Conservation (phyloP, 1,284 basidiomycete species). For the Schizopora paradoxa region DNA sequence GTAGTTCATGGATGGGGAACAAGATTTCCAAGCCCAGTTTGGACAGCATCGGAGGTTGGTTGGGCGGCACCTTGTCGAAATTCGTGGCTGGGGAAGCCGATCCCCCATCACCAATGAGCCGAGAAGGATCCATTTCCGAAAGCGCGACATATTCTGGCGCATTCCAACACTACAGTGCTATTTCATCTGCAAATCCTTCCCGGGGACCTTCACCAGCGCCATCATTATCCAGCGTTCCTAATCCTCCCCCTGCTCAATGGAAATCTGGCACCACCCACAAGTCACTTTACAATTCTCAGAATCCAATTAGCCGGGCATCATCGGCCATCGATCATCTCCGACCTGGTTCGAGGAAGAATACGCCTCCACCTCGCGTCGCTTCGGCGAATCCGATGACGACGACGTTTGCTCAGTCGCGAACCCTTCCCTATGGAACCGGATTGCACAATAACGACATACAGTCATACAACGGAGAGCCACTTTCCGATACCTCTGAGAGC, state of each 20-base stretch:
- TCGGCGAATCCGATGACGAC: constrained; percentile 49
- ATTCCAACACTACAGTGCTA: constrained; percentile 92
- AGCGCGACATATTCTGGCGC: constrained; percentile 63
- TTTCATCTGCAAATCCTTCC: constrained; percentile 76
- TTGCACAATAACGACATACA: no score
- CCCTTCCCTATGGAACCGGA: constrained; percentile 35
- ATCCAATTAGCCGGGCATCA: constrained; percentile 61
- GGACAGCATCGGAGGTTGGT: constrained; percentile 88
- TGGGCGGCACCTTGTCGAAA: constrained; percentile 93
- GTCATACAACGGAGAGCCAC: not conserved
- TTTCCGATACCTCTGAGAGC: constrained; percentile 1
- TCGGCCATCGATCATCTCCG: constrained; percentile 72
- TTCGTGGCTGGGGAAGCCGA: constrained; percentile 88
- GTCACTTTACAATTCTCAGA: constrained; percentile 39
- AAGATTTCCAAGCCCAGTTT: constrained; percentile 86
- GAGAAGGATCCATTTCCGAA: constrained; percentile 37
- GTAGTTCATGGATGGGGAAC: constrained; percentile 74
- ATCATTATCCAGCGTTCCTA: constrained; percentile 43
- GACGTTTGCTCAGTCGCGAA: constrained; percentile 42
- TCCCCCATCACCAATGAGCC: constrained; percentile 38
- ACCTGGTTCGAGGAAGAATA: constrained; percentile 36
- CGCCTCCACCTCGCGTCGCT: constrained; percentile 46
- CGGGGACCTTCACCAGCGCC: constrained; percentile 68
- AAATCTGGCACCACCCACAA: constrained; percentile 60
- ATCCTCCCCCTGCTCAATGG: constrained; percentile 43